Base-by-base conservation (phyloP, 164 flowering plant genomes). In the Chimonanthus praecox region DNA sequence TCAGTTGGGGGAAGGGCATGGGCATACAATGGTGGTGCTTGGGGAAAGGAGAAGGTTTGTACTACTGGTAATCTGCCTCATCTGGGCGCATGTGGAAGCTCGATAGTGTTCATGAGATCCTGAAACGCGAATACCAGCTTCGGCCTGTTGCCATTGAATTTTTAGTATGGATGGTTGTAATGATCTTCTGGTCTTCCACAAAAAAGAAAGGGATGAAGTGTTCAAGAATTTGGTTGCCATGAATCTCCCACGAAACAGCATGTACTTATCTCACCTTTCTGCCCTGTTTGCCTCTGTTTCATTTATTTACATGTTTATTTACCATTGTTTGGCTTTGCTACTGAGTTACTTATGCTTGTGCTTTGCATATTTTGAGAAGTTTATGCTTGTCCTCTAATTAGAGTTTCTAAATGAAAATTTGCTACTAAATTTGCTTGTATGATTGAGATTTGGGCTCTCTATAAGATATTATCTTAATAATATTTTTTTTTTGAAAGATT, bases 111-210 rank as follows among this genome's bases (percentile, higher is more conserved):
- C 98, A 91, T 85, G 98, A 94, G 83, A 86, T 96, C 71, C 75
- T 94, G 84, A 94, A 92, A 81, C 97, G 99, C 83, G 99, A 96
- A 84, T 96, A 92, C 84, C 98, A 94, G 86, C 87, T 96, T 49
- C 98, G 99, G 43, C 99, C 98, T 72, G 99, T 96, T 84, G 98
- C 99, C 72, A 78, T 96, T 84, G 99, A 96, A 87, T 96, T 71
- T 96, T 96, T 78, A 96, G 99, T 84, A 94, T 94, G 95, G 99
- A 96, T 88, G 99, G 99, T 67, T 92, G 93, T 77, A 96, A 96
- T 82, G 99, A 96, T 86, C 97, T 96, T 70, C 86, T 96, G 74
- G 98, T 96, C 73, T 96, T 96, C 84, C 99, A 96, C 86, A 96
- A 96, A 78, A 94, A 80, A 64, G 99, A 96, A 84, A 89, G 99